Base-by-base conservation (phyloP, 164 flowering plant species). In the Vitis amurensis region DNA sequence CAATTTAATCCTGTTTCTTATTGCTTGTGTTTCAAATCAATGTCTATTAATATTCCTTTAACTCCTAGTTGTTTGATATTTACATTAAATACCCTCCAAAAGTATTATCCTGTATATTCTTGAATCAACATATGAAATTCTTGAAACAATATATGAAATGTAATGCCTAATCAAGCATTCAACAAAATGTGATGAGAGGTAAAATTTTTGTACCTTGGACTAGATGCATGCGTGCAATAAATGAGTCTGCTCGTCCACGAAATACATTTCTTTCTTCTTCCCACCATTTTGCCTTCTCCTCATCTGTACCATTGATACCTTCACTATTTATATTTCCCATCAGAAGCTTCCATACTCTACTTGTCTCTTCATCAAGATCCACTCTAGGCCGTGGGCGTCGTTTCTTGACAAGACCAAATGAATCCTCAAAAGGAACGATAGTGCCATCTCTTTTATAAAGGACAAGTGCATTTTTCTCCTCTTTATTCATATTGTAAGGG, bases 211-310 rank as follows among this genome's bases (percentile, higher is more conserved):
- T 86, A 96, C 99, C 99, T 89, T 93, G 99, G n/a, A 93, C 89
- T 62, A 88, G 95, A 81, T 85, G 98, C 99, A 96, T 96, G 63
- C 97, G 91, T 14, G 97, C 95, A 66, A 93, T 89, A 64, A 96
- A 96, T 55, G 97, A 88, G 58, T 89, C 91, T 67, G 89, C 91
- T 61, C 99, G 83, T 62, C 95, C 97, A 56, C 63, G 80, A 77
- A 93, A 92, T 63, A 92, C 87, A 62, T 72, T 78, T 51, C 98
- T 75, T 74, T 96, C 95, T 69, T 91, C 86, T 71, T 89, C 97
- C 99, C 99, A 96, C 94, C 91, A 87, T 73, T 78, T 89, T 78
- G 73, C 81, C 49, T 89, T 93, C 29, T 91, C 83, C 66, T 81
- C 86, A 73, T 87, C 88, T 15, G 85, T 85, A 67, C 90, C 97